Evolutionary conservation across 495 filamentous ascomycete genomes (phyloP), one percentile per base, ranked within the genome.

Genomic region (Baudoinia panamericana): DNA sequence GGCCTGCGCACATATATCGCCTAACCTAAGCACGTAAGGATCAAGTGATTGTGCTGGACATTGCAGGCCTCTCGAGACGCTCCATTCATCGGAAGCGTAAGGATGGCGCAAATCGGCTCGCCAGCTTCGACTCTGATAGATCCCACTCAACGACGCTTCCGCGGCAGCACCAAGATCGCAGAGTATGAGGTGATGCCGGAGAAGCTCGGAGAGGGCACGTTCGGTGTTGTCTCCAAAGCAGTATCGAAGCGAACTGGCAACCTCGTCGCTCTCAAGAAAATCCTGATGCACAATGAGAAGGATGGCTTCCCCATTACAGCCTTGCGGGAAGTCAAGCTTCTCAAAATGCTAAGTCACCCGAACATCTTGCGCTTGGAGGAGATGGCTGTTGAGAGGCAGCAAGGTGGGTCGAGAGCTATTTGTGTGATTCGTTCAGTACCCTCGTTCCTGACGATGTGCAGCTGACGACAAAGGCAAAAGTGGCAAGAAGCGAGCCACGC

Each of bases 131-230:
- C 47, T 33, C 47, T 56, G 30, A 43, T 33, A 42, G 48, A 51
- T 23, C 48, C 48, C 2, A 41, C 38, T 7, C 43, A 55, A 36
- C 58, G 68, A 5, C 69, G 73, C 45, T 97, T 92, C 55, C 63
- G 65, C 34, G 90, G 90, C 21, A 93, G 86, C 64, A 88, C 85
- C 16, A 78, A 70, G 39, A 95, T 99, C 50, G 68, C 65, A 31
- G 80, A 90, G 40, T 99, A 93, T 57, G 83, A 93, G 46, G 70
- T 94, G 16, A 59, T 87, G 44, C 24, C 36, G 4, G 79, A 76
- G 34, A 99, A 99, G 65, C 72, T 99, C 35, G 90, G 90, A 47
- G 92, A 99, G 59, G 90, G 90, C 36, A 99, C 90, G 15, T 99
- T 99, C 63, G 90, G 88, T 45, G 86, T 94, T 65, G 90, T 97